Base-by-base conservation (phyloP, 2,329 filamentous ascomycete species). In the Xylariaceae sp. region DNA sequence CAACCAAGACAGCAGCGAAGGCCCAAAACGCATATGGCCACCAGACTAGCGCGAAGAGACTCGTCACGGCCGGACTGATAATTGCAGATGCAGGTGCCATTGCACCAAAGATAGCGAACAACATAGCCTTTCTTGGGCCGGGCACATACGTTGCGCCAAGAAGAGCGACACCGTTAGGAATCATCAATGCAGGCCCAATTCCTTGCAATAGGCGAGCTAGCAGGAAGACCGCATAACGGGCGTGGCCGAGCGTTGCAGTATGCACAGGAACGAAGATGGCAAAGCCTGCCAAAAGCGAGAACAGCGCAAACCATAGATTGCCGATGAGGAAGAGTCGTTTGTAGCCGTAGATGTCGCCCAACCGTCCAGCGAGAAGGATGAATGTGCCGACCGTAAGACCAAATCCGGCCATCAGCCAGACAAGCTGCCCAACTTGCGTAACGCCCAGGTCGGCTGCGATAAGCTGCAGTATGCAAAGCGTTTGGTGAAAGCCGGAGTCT, bases 81-180 rank as follows among this genome's bases (percentile, higher is more conserved):
- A 72, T 67, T 11, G 70, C 69, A 3, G 67, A 69, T 10, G 68
- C 69, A 2, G 71, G 71, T 1, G 71, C 70, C 65, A 70, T 69
- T n/a, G 70, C 69, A 11, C 70, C 69, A 41, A 72, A 72, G 30
- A 73, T 66, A 35, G 68, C 69, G 60, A 72, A 71, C 8, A 72
- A 58, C 65, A 73, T 69, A 11, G 69, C 69, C 58, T 72, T 72
- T 49, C 68, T 68, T n/a, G 65, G 71, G 0, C 71, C 71, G 1
- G 74, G 71, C 59, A 82, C 83, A 45, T 73, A 73, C 2, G 69
- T 71, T 0, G 78, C 75, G 0, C 82, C 81, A 1, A 83, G 67
- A 6, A 85, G 71, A 2, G 81, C 83, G 23, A 85, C 70, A 0
- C 74, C 80, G 61, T 83, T 84, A 0, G 82, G 82, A 2, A 85